Conservation (phyloP, 1,284 basidiomycete genomes). For the Malassezia slooffiae region DNA sequence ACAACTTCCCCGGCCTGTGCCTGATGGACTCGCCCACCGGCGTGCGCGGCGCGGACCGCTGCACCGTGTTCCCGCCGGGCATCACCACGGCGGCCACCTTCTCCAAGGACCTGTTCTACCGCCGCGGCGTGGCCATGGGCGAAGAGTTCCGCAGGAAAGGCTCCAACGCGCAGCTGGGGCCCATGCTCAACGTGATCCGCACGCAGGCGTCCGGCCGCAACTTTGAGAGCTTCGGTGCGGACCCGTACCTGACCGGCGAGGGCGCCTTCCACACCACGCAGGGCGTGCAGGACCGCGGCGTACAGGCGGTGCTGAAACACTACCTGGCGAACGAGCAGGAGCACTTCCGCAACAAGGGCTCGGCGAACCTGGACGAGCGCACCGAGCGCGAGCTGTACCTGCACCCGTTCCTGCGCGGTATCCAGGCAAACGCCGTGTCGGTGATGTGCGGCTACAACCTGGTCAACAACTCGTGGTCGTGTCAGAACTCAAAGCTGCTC, state of each 20-base stretch:
- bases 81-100: conserved; percentile 63
- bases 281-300: conserved; percentile 35
- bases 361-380: conserved; percentile 57
- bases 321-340: conserved; percentile 44
- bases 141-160: conserved; percentile 68
- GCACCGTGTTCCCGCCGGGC: conserved; percentile 57
- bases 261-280: conserved; percentile 28
- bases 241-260: conserved; percentile 38
- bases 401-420: conserved; percentile 37
- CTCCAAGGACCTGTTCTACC: conserved; percentile 61
- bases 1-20: conserved; percentile 60
- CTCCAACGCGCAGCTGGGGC: conserved; percentile 59
- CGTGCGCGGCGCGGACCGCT: conserved; percentile 49
- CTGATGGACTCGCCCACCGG: conserved; percentile 54
- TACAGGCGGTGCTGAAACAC: conserved; percentile 47
- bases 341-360: conserved; percentile 33
- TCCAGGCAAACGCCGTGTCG: conserved; percentile 48
- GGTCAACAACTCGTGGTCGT: conserved; percentile 53
- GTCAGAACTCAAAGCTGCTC: conserved; percentile 59
- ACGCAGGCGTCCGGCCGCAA: conserved; percentile 61
- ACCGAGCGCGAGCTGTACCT: conserved; percentile 54
- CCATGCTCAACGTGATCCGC: conserved; percentile 50
- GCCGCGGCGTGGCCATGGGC: conserved; percentile 65
- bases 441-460: conserved; percentile 50
- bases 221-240: conserved; percentile 57